Base-by-base conservation (phyloP, 345 rosid species). In the Rhizophora apiculata region DNA sequence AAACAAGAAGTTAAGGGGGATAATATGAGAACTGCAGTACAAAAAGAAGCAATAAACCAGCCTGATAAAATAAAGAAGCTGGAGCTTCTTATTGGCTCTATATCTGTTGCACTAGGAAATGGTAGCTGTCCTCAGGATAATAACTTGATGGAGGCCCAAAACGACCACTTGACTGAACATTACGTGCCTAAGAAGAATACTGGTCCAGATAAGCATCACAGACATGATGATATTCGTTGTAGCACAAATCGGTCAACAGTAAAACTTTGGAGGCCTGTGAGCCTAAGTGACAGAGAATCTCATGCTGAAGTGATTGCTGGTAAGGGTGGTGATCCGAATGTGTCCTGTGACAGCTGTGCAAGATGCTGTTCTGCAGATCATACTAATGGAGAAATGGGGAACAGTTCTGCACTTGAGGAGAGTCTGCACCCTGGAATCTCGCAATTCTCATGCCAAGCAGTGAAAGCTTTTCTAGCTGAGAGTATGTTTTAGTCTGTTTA, bases 41-140 rank as follows among this genome's bases (percentile, higher is more conserved):
- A 76, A 54, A 83, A 80, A 66, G 86, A 83, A 70, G 78, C 81
- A 72, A 68, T 78, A 65, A 74, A 48, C 72, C 83, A 79, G 72
- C 82, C 68, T 29, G 85, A 85, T 60, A 82, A 76, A 34, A 72
- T 79, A 67, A 84, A 83, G 74, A 85, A 71, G 37, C 64, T 56
- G 1, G 89, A 89, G 84, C 85, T 96, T 73, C 73, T 90, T 74
- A 86, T 92, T 71, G 98, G 99, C 56, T 87, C 99, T 46, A 84
- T 96, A 62, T 79, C 91, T 67, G 90, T 92, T 70, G 69, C 86
- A 0, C 85, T 95, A 51, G 85, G 72, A 72, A 82, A 84, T 72
- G 72, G 75, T 70, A 59, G 74, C 72, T 72, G 30, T 24, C 76
- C 64, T 0, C 83, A 86, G 62, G 75, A 72, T 34, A 74, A 72